Evolutionary conservation across 2,329 filamentous ascomycete species (phyloP).

Genomic region (Monascus ruber): DNA sequence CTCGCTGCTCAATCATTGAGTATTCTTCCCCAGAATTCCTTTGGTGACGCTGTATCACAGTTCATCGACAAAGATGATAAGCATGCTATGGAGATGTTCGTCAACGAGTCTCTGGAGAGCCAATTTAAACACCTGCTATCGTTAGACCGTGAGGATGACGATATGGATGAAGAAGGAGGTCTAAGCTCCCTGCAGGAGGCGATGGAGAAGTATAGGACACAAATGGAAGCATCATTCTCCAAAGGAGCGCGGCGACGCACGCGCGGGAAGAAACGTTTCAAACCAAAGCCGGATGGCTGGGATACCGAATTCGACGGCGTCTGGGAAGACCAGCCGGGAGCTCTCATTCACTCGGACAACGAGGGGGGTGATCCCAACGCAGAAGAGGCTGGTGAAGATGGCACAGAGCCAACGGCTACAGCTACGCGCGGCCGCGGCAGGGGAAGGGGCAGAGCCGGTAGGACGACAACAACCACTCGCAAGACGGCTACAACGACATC

Average conservation of each 20-base stretch:
- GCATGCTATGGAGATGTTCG: constrained; percentile 74
- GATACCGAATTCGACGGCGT: constrained; percentile 79
- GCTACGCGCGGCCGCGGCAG: constrained; percentile 37
- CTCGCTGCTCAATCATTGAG: constrained; percentile 78
- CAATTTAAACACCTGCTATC: constrained; percentile 61
- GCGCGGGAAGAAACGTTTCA: constrained; percentile 47
- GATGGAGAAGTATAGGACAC: constrained; percentile 61
- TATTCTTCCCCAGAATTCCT: constrained; percentile 82
- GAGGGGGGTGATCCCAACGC: constrained; percentile 37
- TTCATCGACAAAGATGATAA: constrained; percentile 96
- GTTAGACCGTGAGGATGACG: constrained; percentile 56
- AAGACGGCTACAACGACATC: constrained; percentile 27
- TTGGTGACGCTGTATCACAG: constrained; percentile 83
- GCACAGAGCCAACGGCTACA: constrained; percentile 22
- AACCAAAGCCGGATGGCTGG: constrained; percentile 69
- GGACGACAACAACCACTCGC: constrained; percentile 31
- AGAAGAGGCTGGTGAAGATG: constrained; percentile 38
- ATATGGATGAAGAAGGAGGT: constrained; percentile 55
- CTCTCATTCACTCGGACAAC: constrained; percentile 44
- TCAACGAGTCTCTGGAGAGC: constrained; percentile 57
- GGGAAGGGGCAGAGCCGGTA: constrained; percentile 33
- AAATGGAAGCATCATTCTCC: constrained; percentile 60
- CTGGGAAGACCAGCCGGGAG: constrained; percentile 71
- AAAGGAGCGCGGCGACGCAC: constrained; percentile 49
- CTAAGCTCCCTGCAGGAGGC: constrained; percentile 59